Evolutionary conservation across 2,329 filamentous ascomycete species (phyloP).

Genomic region (Fusarium sp.): DNA sequence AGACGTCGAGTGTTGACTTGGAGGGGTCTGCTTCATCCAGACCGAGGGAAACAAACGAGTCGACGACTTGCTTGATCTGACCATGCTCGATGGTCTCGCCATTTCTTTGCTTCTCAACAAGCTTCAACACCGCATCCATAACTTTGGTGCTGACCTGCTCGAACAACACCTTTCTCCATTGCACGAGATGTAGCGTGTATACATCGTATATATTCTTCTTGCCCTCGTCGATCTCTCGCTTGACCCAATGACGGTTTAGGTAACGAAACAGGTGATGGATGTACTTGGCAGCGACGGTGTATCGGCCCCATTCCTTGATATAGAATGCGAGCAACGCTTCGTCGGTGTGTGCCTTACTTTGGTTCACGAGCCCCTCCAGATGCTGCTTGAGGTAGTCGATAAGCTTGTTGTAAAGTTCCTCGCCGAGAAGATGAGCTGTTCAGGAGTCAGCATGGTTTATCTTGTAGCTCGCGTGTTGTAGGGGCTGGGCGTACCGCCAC

Average conservation of each 20-base stretch:
- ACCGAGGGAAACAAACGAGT: constrained; percentile 95
- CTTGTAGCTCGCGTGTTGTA: not conserved
- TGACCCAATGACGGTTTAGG: constrained; percentile 98
- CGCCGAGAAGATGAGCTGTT: constrained; percentile 90
- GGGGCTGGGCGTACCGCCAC: constrained; percentile 71
- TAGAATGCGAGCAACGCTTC: constrained; percentile 94
- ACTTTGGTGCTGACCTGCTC: constrained; percentile 86
- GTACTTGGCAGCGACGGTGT: constrained; percentile 96
- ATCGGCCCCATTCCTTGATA: constrained; percentile 96
- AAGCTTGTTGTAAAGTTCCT: constrained; percentile 94
- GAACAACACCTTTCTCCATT: constrained; percentile 96
- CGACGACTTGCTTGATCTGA: constrained; percentile 97
- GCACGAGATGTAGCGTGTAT: constrained; percentile 95
- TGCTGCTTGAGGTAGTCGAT: constrained; percentile 88
- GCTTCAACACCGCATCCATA: constrained; percentile 94
- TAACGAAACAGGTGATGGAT: constrained; percentile 98
- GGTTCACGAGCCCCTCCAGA: constrained; percentile 77
- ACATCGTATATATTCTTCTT: constrained; percentile 99
- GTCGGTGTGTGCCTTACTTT: constrained; percentile 86
- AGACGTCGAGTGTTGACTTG: constrained; percentile 96
- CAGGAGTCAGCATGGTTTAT: constrained; percentile 29
- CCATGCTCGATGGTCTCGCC: constrained; percentile 98
- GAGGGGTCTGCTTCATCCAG: constrained; percentile 93
- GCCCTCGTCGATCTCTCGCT: constrained; percentile 97
- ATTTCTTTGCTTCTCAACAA: constrained; percentile 97